Evolutionary conservation across 2,329 filamentous ascomycete species (phyloP), one percentile per base, ranked within the genome.

Genomic region (Colletotrichum orchidophilum): DNA sequence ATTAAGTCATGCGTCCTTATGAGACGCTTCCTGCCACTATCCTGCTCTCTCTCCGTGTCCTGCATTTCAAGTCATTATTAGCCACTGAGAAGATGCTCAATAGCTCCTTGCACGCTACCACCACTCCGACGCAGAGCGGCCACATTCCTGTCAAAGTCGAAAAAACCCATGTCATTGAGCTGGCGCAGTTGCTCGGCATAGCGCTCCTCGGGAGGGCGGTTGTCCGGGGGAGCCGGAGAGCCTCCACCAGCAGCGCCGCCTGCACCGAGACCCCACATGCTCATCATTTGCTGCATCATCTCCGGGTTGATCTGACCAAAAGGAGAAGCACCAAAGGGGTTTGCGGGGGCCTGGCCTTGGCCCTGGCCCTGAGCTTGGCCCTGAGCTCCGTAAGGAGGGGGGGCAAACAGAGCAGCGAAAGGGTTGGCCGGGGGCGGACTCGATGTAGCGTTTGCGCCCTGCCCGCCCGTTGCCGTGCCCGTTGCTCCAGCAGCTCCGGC

Each of bases 111-210:
- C 50, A 98, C 96, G 80, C 94, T 98, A 12, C 96, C 96, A 9
- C 96, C 96, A 71, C 94, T 94, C 77, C 96, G 89, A 81, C 96
- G 88, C 77, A 99, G 84, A 5, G 96, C 96, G 66, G 93, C 91
- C 35, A 99, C 90, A 76, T 99, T 99, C 75, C 93, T 86, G 63
- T 99, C 96, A 78, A 98, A 99, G 79, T 99, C 95, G 80, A 91
- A 97, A 83, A 99, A 99, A 3, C 96, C 96, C 96, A 99, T 99
- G 75, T 98, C 96, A 80, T 99, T 99, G 73, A 99, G 84, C 83
- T 98, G 95, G 71, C 94, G 88, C 60, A 99, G 86, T 82, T 99
- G 96, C 35, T 94, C 91, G 3, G 93, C 95, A 77, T 97, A 99
- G 70, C 94, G 87, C 82, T 98, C 96, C 85, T 99, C 96, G 0